Evolutionary conservation across 139 green algal genomes (phyloP).

Genomic region (Desmodesmus armatus): DNA sequence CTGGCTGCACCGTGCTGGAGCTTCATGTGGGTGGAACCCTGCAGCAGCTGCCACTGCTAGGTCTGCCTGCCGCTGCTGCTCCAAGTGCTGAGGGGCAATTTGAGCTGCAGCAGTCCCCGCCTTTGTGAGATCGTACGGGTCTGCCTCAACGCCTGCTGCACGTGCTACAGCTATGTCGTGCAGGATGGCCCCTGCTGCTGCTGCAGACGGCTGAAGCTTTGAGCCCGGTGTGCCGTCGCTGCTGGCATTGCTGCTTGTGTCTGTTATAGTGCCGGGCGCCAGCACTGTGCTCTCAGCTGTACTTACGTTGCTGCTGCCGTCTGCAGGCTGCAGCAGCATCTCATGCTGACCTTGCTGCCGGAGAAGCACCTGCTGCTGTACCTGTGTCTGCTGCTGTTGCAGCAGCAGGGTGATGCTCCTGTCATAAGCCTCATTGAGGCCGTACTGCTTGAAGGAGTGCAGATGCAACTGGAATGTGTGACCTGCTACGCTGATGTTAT

Average conservation of each 20-base stretch:
- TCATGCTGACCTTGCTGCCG: not conserved
- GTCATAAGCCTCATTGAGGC: conserved; percentile 87
- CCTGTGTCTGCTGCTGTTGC: not conserved
- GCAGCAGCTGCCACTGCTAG: conserved; percentile 12
- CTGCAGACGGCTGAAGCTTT: not conserved
- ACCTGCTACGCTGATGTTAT: conserved; percentile 25
- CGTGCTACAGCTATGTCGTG: not conserved
- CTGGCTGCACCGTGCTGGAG: not conserved
- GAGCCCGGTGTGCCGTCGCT: not conserved
- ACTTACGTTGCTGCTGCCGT: conserved; percentile 13
- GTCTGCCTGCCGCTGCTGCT: not conserved
- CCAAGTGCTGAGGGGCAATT: too few relatives aligned
- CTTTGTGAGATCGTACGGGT: too few relatives aligned
- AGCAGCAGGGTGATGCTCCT: conserved; percentile 70
- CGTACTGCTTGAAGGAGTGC: conserved; percentile 63
- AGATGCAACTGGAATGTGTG: conserved; percentile 35
- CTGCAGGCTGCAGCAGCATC: not conserved
- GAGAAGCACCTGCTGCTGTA: conserved; percentile 13
- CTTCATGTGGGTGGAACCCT: not conserved
- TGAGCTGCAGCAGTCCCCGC: too few relatives aligned
- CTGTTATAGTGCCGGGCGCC: too few relatives aligned
- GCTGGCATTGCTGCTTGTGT: not conserved
- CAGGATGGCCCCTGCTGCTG: not conserved
- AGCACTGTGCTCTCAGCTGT: conserved; percentile 10
- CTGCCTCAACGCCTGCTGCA: conserved; percentile 11